Evolutionary conservation across 2,329 filamentous ascomycete genomes (phyloP), one percentile per base, ranked within the genome.

Genomic region (Sporothrix variecibatus): DNA sequence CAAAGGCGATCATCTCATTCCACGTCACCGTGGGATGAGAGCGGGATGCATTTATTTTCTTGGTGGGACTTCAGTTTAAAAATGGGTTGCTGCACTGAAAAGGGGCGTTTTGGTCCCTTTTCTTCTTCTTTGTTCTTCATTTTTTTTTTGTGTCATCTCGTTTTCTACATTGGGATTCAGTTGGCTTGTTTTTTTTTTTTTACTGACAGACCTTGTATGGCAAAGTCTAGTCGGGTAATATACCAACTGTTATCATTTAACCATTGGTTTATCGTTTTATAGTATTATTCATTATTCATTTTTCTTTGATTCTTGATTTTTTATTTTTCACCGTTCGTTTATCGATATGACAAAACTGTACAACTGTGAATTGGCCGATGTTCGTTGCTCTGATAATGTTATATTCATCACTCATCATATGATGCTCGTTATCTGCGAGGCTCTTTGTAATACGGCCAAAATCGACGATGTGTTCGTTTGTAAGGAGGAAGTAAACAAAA

Each of bases 1-100:
- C 65, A 31, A 51, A 51, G 43, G 65, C 15, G 26, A 31, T 68
- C 40, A 49, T 34, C 43, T n/a, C 23, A 9, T 4, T 12, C 43
- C 65, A 51, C 26, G 23, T 68, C 65, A n/a, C 65, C 64, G 64
- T 68, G 65, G 65, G 15, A n/a, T 26, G 43, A 51, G 65, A 68
- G 43, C 65, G 28, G 65, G 65, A 68, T 31, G 38, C 62, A 67
- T 67, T 49, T 49, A 2, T 56, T 28, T 46, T 46, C 40, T 43
- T 26, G 38, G 11, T 11, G 38, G 38, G 23, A 3, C 46, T 40
- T 28, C n/a, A 67, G 62, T 64, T 64, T 67, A 26, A 43, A 67
- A 46, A 4, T 8, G 23, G 62, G n/a, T 46, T 28, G 62, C 40
- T 67, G 38, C 62, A 46, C 9, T n/a, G 23, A n/a, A 67, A 65